Evolutionary conservation across 805 yeast species (phyloP).

Genomic region (Candida andamanensis): DNA sequence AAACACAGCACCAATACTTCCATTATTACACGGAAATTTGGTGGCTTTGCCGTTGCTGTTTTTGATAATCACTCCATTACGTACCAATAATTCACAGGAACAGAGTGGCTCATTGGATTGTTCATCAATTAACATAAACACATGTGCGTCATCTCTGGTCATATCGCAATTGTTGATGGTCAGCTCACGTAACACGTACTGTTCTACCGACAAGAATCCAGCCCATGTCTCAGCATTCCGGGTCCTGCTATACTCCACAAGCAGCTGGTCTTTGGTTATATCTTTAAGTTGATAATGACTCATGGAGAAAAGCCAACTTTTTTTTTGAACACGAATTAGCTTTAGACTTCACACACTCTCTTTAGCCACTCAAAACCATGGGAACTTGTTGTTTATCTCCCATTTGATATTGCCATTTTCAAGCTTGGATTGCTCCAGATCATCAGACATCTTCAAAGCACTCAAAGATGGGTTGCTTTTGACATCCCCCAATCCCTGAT

Average conservation of each 20-base stretch:
- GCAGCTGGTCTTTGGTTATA: conserved; percentile 17
- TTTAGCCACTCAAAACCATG: no score
- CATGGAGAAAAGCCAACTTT: no score
- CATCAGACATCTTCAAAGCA: conserved; percentile 26
- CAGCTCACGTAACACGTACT: conserved; percentile 31
- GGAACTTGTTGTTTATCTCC: conserved; percentile 38
- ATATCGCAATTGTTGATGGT: conserved; percentile 19
- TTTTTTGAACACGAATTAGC: no score
- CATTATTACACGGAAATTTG: conserved; percentile 13
- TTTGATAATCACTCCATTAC: conserved; percentile 24
- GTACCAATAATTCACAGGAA: conserved; percentile 31
- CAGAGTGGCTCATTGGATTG: conserved; percentile 20
- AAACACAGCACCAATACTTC: conserved; percentile 40
- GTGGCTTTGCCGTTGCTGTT: conserved; percentile 6
- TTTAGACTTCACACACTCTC: no score
- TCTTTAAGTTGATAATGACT: no score
- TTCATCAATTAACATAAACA: conserved; percentile 21
- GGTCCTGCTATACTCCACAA: conserved; percentile 27
- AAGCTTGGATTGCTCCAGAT: conserved; percentile 21
- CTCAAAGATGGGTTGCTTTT: conserved; percentile 31
- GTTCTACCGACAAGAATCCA: conserved; percentile 26
- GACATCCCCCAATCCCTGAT: conserved; percentile 14
- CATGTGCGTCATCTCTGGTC: conserved; percentile 9
- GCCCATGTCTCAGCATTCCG: conserved; percentile 35
- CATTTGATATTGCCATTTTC: conserved; percentile 26